A percentile compares a stretch with the other conserved stretches of the same genome.
Conservation (phyloP, 169 alveolate species). For the Eimeria brunetti region DNA sequence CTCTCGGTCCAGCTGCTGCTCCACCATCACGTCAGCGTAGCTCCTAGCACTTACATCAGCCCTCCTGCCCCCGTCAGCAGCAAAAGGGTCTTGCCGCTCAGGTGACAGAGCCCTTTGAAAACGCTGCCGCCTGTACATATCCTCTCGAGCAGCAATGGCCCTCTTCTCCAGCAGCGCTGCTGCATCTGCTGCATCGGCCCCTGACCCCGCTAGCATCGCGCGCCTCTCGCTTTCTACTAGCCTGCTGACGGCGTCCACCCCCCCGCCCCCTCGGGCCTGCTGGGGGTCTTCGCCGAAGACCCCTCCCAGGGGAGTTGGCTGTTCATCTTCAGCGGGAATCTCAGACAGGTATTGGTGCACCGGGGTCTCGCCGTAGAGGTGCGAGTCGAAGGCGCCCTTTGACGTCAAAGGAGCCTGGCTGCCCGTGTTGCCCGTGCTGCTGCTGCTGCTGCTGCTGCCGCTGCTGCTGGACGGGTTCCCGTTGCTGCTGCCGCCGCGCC, state of each 20-base stretch:
- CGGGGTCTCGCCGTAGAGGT: constrained; percentile 78
- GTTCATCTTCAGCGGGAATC: constrained; percentile 76
- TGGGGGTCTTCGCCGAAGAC: constrained; percentile 23
- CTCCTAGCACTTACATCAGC: constrained; percentile 69
- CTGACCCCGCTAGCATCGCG: not conserved
- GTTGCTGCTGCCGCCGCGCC: constrained; percentile 46
- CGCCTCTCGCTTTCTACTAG: constrained; percentile 33
- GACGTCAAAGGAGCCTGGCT: constrained; percentile 60
- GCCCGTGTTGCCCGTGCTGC: constrained; percentile 31
- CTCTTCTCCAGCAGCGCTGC: constrained; percentile 41
- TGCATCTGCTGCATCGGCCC: constrained; percentile 24
- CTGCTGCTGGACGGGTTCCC: no score
- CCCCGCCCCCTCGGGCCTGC: constrained; percentile 39
- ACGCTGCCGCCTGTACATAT: constrained; percentile 74
- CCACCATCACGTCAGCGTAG: constrained; percentile 79
- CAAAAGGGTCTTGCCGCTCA: constrained; percentile 90
- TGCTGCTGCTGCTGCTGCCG: constrained; percentile 43
- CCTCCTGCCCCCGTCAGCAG: constrained; percentile 82
- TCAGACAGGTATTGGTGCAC: constrained; percentile 76
- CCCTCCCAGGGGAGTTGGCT: constrained; percentile 48
- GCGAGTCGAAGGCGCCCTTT: constrained; percentile 73
- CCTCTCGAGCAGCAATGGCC: constrained; percentile 81
- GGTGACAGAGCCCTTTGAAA: constrained; percentile 88
- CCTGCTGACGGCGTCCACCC: constrained; percentile 46
- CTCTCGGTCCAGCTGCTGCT: constrained; percentile 83